phyloP scores from a whole-genome alignment of 352 stramenopile species.

The Phytophthora capsici region DNA sequence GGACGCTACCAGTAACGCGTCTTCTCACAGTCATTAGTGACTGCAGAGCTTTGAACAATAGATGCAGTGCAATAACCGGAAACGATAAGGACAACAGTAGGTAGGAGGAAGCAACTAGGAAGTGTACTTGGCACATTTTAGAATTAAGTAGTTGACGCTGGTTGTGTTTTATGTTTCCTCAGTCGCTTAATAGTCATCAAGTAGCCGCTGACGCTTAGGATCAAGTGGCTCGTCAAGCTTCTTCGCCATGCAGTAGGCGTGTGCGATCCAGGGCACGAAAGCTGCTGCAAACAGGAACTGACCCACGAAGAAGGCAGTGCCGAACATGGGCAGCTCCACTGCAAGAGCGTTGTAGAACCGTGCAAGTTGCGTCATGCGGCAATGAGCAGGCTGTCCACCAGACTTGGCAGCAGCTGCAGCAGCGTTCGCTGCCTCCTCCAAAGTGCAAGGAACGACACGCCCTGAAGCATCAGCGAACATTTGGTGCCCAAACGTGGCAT shows the following conservation, averaged over 20 bases:
- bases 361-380: slow-evolving; percentile 78
- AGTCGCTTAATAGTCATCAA: slow-evolving; percentile 57
- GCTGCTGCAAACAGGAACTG: slow-evolving; percentile 75
- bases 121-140: slow-evolving; percentile 35
- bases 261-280: slow-evolving; percentile 81
- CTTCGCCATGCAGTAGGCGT: slow-evolving; percentile 76
- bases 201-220: slow-evolving; percentile 72
- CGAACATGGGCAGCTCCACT: slow-evolving; percentile 77
- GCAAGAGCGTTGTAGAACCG: slow-evolving; percentile 83
- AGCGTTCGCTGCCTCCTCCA: slow-evolving; percentile 66
- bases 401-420: slow-evolving; percentile 37
- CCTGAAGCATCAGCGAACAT: slow-evolving; percentile 59
- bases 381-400: slow-evolving; percentile 47
- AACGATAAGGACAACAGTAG: slow-evolving; percentile 26
- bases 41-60: slow-evolving; percentile 21
- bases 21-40: slow-evolving; percentile 37
- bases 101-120: slow-evolving; percentile 14
- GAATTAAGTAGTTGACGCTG: slow-evolving; percentile 38
- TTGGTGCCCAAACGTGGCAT: slow-evolving; percentile 87
- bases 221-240: slow-evolving; percentile 65
- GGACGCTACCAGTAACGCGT: slow-evolving; percentile 48
- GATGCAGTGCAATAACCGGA: slow-evolving; percentile 27
- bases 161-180: slow-evolving; percentile 17
- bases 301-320: slow-evolving; percentile 72
- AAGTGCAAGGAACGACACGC: slow-evolving; percentile 62